Base-by-base conservation (phyloP, 164 flowering plant species). In the Umbellularia californica region DNA sequence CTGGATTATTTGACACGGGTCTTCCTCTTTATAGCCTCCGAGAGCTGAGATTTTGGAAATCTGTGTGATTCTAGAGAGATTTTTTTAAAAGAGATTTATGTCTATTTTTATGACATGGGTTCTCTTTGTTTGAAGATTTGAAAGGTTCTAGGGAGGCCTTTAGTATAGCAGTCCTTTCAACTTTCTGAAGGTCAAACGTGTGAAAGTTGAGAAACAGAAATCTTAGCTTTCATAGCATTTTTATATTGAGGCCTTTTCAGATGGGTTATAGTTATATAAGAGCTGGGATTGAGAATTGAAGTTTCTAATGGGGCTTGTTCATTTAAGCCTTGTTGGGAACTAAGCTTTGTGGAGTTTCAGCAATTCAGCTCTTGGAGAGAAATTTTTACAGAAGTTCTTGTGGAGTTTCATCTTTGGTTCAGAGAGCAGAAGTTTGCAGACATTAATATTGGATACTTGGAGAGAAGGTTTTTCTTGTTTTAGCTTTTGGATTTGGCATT, bases 251-350 rank as follows among this genome's bases (percentile, higher is more conserved):
- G 60, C 13, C 13, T 55, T 19, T 55, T 55, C 6, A 55, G n/a
- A 41, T 55, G n/a, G 60, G 60, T 55, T 55, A 17, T 55, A 14
- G 60, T 41, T 41, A 7, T 41, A 41, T 41, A 9, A 41, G 47
- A 41, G 47, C 47, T 9, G 47, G 9, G 9, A 1, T 41, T 41
- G 47, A 41, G 47, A 9, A 41, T 5, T 41, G 47, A 41, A 41
- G 47, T 11, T 25, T 23, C 63, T 24, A 41, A 47, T 69, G 77
- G 72, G 72, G 22, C 69, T 58, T 35, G 58, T 11, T 23, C 60
- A 13, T 75, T 68, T 74, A 20, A 50, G 60, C 20, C 19, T 25
- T 25, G 24, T 69, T 50, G 33, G 62, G 25, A 55, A 24, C 55
- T 41, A 9, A 41, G 47, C 19, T 15, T 22, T 24, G 50, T 28